Evolutionary conservation across 2,329 filamentous ascomycete genomes (phyloP), one percentile per base, ranked within the genome.

Genomic region (Elsinoe perseae): DNA sequence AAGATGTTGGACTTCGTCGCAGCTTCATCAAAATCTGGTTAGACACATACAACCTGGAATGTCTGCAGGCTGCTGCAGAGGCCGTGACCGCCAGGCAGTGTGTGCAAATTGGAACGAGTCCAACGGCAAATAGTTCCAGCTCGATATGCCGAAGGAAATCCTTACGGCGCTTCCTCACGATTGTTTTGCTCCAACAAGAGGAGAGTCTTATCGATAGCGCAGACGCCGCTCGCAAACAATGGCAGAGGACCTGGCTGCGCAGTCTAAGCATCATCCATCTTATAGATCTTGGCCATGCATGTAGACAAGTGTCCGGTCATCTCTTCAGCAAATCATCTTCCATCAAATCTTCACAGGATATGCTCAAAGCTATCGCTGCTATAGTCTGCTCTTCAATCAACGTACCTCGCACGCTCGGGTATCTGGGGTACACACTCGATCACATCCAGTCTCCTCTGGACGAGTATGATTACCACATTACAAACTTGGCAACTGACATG

Each of bases 401-500:
- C 61, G 74, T 83, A 52, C 69, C 69, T 2, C 76, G 81, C 16
- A 72, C 76, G 2, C 69, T 86, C 2, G 72, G 72, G 21, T 79
- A 83, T 62, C 68, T 84, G 20, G 76, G 76, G 57, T 85, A 81
- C 65, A 73, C 73, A n/a, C 68, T 84, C 20, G 64, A 65, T 2
- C 76, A 81, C 63, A 67, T 73, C 6, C 82, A 85, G 63, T 74
- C 78, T 58, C 75, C 76, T 2, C 71, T 84, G 4, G 74, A 82
- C 59, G 82, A 85, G 66, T 80, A 80, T 60, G 69, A 73, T 1
- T 85, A 82, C 63, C 68, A 69, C 36, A 77, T 85, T 56, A 69
- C 73, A 7, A 85, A 85, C 61, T 72, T 86, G 21, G 82, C 81
- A 1, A 75, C 81, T 7, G 82, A 85, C 62, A 70, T 85, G 20